phyloP scores from a whole-genome alignment of 768 basidiomycete species.

The Daedalea quercina region DNA sequence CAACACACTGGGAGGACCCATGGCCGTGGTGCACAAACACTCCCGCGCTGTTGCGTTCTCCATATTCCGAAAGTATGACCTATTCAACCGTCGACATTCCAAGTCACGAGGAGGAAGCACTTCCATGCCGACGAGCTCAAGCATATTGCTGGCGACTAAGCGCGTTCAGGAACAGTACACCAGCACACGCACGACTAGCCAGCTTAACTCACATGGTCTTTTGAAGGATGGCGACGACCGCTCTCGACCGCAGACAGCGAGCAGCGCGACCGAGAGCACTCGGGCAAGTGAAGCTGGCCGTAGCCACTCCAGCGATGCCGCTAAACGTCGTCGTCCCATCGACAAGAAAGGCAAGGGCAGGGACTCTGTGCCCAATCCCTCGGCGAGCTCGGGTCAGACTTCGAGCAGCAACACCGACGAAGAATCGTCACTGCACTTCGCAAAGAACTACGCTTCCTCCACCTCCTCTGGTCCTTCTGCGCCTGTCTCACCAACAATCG shows the following conservation, averaged over 20 bases:
- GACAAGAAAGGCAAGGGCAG: constrained; percentile 21
- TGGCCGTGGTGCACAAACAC: constrained; percentile 73
- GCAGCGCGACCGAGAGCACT: constrained; percentile 18
- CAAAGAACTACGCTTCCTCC: constrained; percentile 3
- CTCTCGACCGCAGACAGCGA: constrained; percentile 1
- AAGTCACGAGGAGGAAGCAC: constrained; percentile 10
- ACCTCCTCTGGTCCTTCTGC: constrained; percentile 5
- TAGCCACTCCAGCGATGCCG: constrained; percentile 17
- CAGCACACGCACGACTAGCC: constrained; percentile 65
- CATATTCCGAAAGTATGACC: constrained; percentile 57
- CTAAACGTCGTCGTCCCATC: constrained; percentile 24
- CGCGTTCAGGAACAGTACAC: constrained; percentile 77
- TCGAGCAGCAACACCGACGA: constrained; percentile 9
- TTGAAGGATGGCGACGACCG: constrained; percentile 35
- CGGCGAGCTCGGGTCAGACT: constrained; percentile 12
- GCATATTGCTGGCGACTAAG: constrained; percentile 63
- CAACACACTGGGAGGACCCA: constrained; percentile 46
- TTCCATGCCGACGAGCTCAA: constrained; percentile 18
- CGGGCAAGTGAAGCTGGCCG: constrained; percentile 4
- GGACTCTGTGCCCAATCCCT: background rate
- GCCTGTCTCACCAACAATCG: constrained; percentile 12
- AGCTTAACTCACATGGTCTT: constrained; percentile 60
- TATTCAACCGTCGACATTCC: constrained; percentile 16
- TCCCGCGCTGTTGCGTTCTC: constrained; percentile 77
- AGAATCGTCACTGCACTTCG: constrained; percentile 3